Evolutionary conservation across 176 grass and related monocot genomes (phyloP), one percentile per base, ranked within the genome.

Genomic region (Dactylis glomerata): DNA sequence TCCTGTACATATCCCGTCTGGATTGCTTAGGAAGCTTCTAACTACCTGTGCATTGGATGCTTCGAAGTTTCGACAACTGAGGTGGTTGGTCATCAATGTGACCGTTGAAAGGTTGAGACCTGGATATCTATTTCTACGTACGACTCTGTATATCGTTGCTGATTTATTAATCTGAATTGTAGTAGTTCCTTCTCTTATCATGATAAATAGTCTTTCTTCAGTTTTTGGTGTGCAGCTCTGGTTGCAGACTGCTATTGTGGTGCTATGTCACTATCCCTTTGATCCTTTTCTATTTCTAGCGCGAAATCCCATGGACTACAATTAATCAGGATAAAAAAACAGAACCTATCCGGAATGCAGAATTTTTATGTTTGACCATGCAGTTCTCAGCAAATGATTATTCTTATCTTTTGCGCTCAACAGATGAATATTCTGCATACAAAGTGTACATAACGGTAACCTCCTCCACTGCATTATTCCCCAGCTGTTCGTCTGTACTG

Each of bases 1-100:
- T 76, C 56, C 46, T 90, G 88, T 90, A 90, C 66, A 87, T 83
- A 87, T 65, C 31, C 28, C 22, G 9, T 83, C 79, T 73, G 56
- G 30, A 83, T 67, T 81, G 74, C 45, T 16, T 40, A 79, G 54
- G 73, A 83, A 83, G 44, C 30, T 73, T 78, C 41, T 30, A 30
- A 49, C 42, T 73, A 64, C 75, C 23, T 73, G 65, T 82, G 55
- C 55, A 73, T 55, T 38, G 41, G 65, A 23, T 83, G 68, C 68
- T 67, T 89, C 75, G 15, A 55, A 51, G 19, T 32, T 67, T 66
- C 24, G 34, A 62, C 34, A 78, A 26, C 20, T 87, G 44, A 74
- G 49, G 66, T 24, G 45, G 66, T 33, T 61, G 59, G 26, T 44
- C 63, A 24, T 74, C 30, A 46, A 20, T 57, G 51, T 78, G 50